These are phyloP conservation scores for Pseudogymnoascus sp. DNA, from an alignment of 2,329 filamentous ascomycete genomes.

Conservation along the genomic window DNA sequence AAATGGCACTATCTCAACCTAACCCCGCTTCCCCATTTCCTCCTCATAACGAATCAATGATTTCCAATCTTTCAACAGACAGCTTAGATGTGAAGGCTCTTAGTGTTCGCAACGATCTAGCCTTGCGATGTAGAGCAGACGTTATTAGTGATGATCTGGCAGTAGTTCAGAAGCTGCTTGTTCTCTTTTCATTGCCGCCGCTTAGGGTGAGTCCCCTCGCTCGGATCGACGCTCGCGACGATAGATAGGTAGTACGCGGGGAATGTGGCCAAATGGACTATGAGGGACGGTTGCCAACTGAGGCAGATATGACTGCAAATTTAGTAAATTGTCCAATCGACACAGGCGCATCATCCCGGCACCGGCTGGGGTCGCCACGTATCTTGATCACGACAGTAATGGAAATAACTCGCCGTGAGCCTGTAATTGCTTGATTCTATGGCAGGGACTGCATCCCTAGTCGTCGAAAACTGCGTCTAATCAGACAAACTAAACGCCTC, in stretches of 20 bases:
- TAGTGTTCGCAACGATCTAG: slow-evolving; percentile 30
- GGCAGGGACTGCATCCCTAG: background rate
- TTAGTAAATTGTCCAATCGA: too few relatives aligned
- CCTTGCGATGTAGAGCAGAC: slow-evolving; percentile 40
- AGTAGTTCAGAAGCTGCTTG: slow-evolving; percentile 43
- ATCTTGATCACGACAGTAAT: too few relatives aligned
- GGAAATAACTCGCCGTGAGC: too few relatives aligned
- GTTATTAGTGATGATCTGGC: slow-evolving; percentile 37
- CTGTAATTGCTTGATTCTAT: background rate
- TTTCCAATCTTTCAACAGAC: too few relatives aligned
- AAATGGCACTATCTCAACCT: too few relatives aligned
- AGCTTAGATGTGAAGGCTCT: background rate
- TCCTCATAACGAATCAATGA: too few relatives aligned
- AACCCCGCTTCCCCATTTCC: too few relatives aligned
- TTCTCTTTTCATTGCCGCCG: slow-evolving; percentile 49
- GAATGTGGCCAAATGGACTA: slow-evolving; percentile 28
- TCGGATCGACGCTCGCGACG: slow-evolving; percentile 63
- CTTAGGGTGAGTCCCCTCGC: slow-evolving; percentile 39
- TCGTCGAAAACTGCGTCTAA: background rate
- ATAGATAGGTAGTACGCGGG: slow-evolving; percentile 69
- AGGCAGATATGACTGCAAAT: too few relatives aligned
- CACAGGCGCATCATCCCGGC: too few relatives aligned
- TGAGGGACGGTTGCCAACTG: too few relatives aligned
- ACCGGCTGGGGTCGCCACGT: too few relatives aligned
- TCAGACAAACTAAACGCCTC: too few relatives aligned